Conservation (phyloP, 495 filamentous ascomycete genomes). For the Recurvomyces mirabilis region DNA sequence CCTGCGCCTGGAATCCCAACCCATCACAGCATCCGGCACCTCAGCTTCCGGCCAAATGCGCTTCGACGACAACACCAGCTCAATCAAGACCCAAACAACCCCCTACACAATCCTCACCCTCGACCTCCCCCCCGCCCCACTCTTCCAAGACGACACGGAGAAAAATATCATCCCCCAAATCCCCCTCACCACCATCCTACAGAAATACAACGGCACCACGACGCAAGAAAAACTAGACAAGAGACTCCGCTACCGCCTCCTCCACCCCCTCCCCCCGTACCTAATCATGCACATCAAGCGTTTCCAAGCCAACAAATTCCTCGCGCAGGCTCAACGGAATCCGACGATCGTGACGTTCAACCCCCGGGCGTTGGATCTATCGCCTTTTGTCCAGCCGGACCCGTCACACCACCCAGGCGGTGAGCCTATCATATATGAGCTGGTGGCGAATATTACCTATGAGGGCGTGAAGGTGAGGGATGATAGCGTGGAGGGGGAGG, state of each 20-base stretch:
- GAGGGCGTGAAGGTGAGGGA: slow-evolving; percentile 62
- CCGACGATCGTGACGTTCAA: slow-evolving; percentile 97
- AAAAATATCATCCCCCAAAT: slow-evolving; percentile 95
- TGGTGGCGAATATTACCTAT: slow-evolving; percentile 92
- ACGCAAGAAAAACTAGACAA: slow-evolving; percentile 80
- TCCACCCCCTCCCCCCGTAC: slow-evolving; percentile 87
- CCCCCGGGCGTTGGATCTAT: slow-evolving; percentile 69
- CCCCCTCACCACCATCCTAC: slow-evolving; percentile 74
- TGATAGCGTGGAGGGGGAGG: slow-evolving; percentile 69
- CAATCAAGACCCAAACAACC: slow-evolving; percentile 62
- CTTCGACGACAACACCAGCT: slow-evolving; percentile 85
- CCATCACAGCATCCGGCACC: slow-evolving; percentile 86
- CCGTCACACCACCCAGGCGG: slow-evolving; percentile 48
- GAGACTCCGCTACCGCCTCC: slow-evolving; percentile 75
- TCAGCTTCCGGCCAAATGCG: slow-evolving; percentile 76
- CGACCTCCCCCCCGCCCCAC: slow-evolving; percentile 79
- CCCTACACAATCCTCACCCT: slow-evolving; percentile 86
- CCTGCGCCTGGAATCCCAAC: slow-evolving; percentile 84
- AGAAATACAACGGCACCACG: slow-evolving; percentile 85
- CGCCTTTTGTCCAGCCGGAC: slow-evolving; percentile 75
- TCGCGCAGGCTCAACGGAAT: slow-evolving; percentile 75
- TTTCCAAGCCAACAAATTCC: slow-evolving; percentile 92
- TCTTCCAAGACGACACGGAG: slow-evolving; percentile 89
- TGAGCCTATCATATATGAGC: slow-evolving; percentile 89
- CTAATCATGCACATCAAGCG: slow-evolving; percentile 94